These are phyloP conservation scores for Mariannaea sp. DNA, from an alignment of 2,329 filamentous ascomycete species.

Conservation along the genomic window DNA sequence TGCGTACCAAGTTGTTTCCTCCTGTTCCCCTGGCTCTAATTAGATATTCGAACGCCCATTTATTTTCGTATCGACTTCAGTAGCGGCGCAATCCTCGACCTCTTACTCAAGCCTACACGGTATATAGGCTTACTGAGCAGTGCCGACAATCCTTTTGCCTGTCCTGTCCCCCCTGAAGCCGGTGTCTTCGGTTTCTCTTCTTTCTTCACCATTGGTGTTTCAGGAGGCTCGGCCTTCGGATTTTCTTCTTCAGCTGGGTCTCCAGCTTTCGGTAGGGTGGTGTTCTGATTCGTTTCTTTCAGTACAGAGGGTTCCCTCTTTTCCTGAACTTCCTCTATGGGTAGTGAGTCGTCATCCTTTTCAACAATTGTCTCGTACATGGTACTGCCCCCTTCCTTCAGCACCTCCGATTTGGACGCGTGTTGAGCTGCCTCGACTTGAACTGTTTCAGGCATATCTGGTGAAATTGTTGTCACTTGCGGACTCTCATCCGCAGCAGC, in stretches of 20 bases:
- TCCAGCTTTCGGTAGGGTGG: neutral
- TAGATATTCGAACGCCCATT: constrained; percentile 1
- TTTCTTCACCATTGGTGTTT: constrained; percentile 3
- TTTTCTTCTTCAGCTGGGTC: constrained; percentile 8
- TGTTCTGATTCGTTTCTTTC: constrained; percentile 20
- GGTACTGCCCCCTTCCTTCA: neutral
- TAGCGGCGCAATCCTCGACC: constrained; percentile 55
- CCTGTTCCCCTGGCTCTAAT: neutral
- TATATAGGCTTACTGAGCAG: constrained; percentile 48
- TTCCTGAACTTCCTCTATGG: neutral
- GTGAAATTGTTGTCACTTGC: neutral
- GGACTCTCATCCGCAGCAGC: constrained; percentile 13
- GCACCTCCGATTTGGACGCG: neutral
- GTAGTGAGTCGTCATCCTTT: neutral
- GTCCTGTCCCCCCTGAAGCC: constrained; percentile 14
- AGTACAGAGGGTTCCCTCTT: constrained; percentile 7
- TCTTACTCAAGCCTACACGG: constrained; percentile 58
- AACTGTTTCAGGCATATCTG: neutral
- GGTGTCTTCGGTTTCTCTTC: constrained; percentile 5
- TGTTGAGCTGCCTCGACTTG: neutral
- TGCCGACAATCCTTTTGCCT: constrained; percentile 27
- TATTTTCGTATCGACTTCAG: constrained; percentile 55
- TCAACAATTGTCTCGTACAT: neutral
- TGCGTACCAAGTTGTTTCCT: neutral
- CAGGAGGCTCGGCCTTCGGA: constrained; percentile 2